Percentiles rank a stretch among this genome's conserved stretches.
phyloP scores from a whole-genome alignment of 108 stramenopile species.

The Aureococcus anophagefferens region DNA sequence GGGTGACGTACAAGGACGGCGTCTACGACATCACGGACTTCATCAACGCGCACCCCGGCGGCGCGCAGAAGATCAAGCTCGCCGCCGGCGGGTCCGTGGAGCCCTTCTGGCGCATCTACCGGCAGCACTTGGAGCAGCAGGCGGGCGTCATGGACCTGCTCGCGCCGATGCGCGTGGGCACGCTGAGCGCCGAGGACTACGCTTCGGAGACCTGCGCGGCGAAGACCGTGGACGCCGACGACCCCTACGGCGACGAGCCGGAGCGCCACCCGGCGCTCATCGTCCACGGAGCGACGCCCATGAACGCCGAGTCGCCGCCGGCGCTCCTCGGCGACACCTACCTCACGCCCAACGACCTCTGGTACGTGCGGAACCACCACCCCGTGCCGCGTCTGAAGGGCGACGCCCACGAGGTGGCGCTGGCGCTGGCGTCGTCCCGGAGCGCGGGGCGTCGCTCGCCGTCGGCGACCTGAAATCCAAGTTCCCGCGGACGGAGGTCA shows the following conservation, averaged over 20 bases:
- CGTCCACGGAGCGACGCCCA: constrained; percentile 28
- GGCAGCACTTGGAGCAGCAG: not conserved
- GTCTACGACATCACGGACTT: constrained; percentile 96
- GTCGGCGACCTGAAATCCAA: constrained; percentile 38
- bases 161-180: constrained; percentile 27
- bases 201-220: not conserved
- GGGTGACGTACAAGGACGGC: constrained; percentile 77
- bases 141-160: constrained; percentile 18
- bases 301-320: constrained; percentile 49
- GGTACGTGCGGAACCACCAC: constrained; percentile 53
- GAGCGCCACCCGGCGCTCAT: constrained; percentile 24
- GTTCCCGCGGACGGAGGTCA: constrained; percentile 52
- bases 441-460: constrained; percentile 16
- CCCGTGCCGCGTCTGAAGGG: constrained; percentile 37
- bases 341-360: constrained; percentile 46
- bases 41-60: constrained; percentile 71
- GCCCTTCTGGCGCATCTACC: constrained; percentile 55
- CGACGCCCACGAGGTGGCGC: constrained; percentile 17
- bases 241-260: constrained; percentile 39
- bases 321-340: constrained; percentile 34
- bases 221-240: not conserved
- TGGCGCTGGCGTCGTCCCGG: constrained; percentile 6
- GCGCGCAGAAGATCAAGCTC: constrained; percentile 75
- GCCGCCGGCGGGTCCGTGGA: constrained; percentile 58
- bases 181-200: constrained; percentile 3